phyloP scores from a whole-genome alignment of 208 protist genomes.

The Acanthamoeba culbertsoni region DNA sequence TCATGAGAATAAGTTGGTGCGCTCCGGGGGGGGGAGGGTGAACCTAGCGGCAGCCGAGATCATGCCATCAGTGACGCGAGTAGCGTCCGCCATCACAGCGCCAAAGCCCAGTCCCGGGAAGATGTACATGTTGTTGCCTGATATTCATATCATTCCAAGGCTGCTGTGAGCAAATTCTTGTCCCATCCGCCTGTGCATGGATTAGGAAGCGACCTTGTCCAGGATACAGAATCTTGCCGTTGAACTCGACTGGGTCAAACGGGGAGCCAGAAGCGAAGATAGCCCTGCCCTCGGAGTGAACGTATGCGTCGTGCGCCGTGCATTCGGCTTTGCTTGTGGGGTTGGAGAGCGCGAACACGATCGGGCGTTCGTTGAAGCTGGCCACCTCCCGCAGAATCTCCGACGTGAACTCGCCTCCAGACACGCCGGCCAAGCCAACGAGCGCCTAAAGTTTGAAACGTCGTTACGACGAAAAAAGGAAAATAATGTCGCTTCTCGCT shows the following conservation, averaged over 20 bases:
- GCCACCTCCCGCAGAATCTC: conserved; percentile 88
- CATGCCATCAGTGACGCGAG: conserved; percentile 89
- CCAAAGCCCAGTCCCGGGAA: conserved; percentile 90
- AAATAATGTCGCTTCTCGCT: no score
- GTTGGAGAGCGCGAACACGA: conserved; percentile 95
- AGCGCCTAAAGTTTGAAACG: not conserved
- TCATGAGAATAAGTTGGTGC: no score
- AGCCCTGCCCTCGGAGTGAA: conserved; percentile 90
- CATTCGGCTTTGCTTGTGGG: conserved; percentile 85
- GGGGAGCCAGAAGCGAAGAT: conserved; percentile 96
- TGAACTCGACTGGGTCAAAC: conserved; percentile 86
- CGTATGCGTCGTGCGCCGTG: conserved; percentile 92
- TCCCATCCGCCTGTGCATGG: no score
- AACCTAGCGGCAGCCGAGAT: conserved; percentile 83
- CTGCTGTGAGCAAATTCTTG: not conserved
- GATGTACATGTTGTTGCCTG: conserved; percentile 95
- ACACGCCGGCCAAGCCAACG: conserved; percentile 83
- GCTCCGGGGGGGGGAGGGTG: conserved; percentile 80
- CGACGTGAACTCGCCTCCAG: conserved; percentile 92
- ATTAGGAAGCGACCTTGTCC: no score
- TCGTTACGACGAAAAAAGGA: not conserved
- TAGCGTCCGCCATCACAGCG: conserved; percentile 64
- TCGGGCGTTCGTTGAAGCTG: conserved; percentile 85
- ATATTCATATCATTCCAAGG: not conserved
- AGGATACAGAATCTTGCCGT: conserved; percentile 87